Base-by-base conservation (phyloP, 2,329 filamentous ascomycete genomes). In the Myrmaecium sp. region DNA sequence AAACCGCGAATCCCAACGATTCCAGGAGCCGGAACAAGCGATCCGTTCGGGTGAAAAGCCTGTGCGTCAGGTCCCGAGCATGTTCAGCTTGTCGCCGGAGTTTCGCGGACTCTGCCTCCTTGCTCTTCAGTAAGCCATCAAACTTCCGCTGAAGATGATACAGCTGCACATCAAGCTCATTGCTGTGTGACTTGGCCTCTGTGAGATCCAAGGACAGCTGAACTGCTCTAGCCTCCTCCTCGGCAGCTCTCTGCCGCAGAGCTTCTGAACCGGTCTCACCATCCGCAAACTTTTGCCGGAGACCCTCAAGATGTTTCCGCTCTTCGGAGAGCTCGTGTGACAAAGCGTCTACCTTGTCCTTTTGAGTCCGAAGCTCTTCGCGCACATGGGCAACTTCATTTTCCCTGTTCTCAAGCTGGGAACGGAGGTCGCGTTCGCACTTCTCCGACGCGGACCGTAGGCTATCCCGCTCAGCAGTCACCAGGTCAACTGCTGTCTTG, bases 251-350 rank as follows among this genome's bases (percentile, higher is more conserved):
- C 49, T 74, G 75, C 29, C 78, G 72, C 29, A 93, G 55, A 15
- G 69, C 72, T 48, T 84, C 80, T 0, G 81, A 83, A 4, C 82
- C 82, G 3, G 74, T 83, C 49, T 89, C 81, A 10, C 81, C 83
- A 36, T 84, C 77, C 1, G 77, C 70, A 43, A 92, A 74, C 46
- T 76, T 77, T 10, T 60, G 58, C 30, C 79, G 69, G 13, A 92
- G 56, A 15, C 66, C 59, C 30, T 64, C 66, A 13, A 92, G 61
- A 38, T 89, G 75, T 9, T 64, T 57, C 20, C 78, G 71, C 32
- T 77, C 70, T 30, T 78, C 70, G 2, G 64, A 59, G n/a, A 74
- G 52, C 37, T 71, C 66, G 8, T 55, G 43, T 10, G 52, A 51
- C 17, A 69, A 43, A 0, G 56, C 54, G 2, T 45, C 44, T 5